Evolutionary conservation across 108 stramenopile genomes (phyloP).

Genomic region (Skeletonema grethae): DNA sequence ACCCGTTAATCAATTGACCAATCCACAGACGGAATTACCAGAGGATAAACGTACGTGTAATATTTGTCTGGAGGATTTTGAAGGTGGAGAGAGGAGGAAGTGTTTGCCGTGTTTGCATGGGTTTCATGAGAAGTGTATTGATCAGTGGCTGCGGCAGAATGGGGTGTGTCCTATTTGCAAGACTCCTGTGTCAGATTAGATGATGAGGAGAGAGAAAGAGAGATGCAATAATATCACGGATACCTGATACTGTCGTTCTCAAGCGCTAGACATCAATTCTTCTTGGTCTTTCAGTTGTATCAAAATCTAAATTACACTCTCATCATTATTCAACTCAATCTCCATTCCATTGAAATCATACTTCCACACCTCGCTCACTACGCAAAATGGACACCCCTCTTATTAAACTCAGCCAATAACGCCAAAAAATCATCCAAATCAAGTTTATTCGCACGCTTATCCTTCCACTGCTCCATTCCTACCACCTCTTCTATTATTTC

Average conservation of each 20-base stretch:
- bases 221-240: no score
- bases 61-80: conserved; percentile 86
- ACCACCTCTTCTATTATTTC: conserved; percentile 87
- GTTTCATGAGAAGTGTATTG: conserved; percentile 82
- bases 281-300: no score
- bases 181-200: conserved; percentile 12
- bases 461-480: conserved; percentile 70
- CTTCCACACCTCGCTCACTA: conserved; percentile 21
- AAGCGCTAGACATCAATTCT: no score
- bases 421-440: conserved; percentile 96
- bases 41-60: conserved; percentile 65
- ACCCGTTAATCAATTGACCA: conserved; percentile 33
- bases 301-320: no score
- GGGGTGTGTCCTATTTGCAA: conserved; percentile 83
- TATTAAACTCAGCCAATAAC: conserved; percentile 90
- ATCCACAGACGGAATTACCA: conserved; percentile 45
- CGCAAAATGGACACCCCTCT: conserved; percentile 90
- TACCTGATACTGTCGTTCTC: no score
- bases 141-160: conserved; percentile 74
- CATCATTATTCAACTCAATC: not conserved
- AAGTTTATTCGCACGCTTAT: conserved; percentile 90
- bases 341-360: not conserved
- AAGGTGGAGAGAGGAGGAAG: conserved; percentile 66
- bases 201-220: no score
- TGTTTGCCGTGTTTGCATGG: conserved; percentile 84